phyloP scores from a whole-genome alignment of 495 filamentous ascomycete species.

The Penicillium longicatenatum region DNA sequence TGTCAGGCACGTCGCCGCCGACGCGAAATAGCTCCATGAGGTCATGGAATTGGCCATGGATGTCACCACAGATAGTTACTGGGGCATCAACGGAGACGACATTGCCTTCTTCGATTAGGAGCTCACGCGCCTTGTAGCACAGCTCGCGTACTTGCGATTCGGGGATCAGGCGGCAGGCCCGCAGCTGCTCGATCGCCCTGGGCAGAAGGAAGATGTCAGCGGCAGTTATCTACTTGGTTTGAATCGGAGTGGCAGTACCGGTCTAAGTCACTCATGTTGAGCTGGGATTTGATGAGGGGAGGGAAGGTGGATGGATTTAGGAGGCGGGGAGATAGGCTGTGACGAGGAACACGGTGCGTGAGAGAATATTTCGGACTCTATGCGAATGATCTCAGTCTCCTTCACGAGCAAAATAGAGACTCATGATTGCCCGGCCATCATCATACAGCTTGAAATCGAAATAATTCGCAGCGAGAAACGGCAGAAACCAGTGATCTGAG shows the following conservation, averaged over 20 bases:
- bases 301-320: slow-evolving; percentile 6
- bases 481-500: slow-evolving; percentile 11
- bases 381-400: slow-evolving; percentile 19
- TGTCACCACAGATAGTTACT: slow-evolving; percentile 98
- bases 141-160: slow-evolving; percentile 93
- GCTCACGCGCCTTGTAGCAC: slow-evolving; percentile 95
- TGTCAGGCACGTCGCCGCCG: slow-evolving; percentile 93
- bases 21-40: slow-evolving; percentile 98
- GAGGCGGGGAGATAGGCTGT: slow-evolving; percentile 3
- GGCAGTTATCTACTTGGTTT: neutral
- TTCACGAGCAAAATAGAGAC: slow-evolving; percentile 17
- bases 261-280: slow-evolving; percentile 85
- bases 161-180: slow-evolving; percentile 94
- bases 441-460: slow-evolving; percentile 5
- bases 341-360: slow-evolving; percentile 12
- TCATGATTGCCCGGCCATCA: slow-evolving; percentile 28
- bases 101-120: slow-evolving; percentile 97
- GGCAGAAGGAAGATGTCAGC: slow-evolving; percentile 15
- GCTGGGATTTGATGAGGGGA: slow-evolving; percentile 9
- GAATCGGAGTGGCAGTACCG: slow-evolving; percentile 51
- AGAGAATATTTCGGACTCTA: slow-evolving; percentile 9
- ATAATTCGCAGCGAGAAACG: neutral
- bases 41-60: slow-evolving; percentile 98
- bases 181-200: slow-evolving; percentile 91
- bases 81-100: slow-evolving; percentile 95